phyloP scores from a whole-genome alignment of 2,329 filamentous ascomycete genomes.

The Leptographium radiaticola region DNA sequence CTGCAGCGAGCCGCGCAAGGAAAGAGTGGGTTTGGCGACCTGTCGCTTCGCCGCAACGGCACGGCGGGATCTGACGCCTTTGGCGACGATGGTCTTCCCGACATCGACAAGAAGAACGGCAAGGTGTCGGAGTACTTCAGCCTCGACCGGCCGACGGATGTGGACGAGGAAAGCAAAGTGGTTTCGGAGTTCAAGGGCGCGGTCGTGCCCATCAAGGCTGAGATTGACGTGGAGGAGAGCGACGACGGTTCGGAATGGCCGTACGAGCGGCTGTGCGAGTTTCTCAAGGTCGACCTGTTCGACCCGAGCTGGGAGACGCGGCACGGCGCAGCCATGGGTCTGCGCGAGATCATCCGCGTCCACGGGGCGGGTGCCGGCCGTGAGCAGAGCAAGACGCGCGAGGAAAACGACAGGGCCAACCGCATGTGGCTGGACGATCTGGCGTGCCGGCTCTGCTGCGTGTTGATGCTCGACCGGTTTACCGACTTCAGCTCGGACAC shows the following conservation, averaged over 20 bases:
- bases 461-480: slow-evolving; percentile 94
- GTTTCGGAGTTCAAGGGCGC: slow-evolving; percentile 92
- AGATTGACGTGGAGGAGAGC: slow-evolving; percentile 65
- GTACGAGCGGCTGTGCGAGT: slow-evolving; percentile 85
- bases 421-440: slow-evolving; percentile 84
- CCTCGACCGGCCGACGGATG: slow-evolving; percentile 61
- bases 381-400: slow-evolving; percentile 50
- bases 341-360: slow-evolving; percentile 83
- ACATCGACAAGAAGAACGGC: slow-evolving; percentile 47
- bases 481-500: slow-evolving; percentile 97
- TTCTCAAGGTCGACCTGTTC: slow-evolving; percentile 86
- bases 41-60: slow-evolving; percentile 54
- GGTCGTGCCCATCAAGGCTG: slow-evolving; percentile 67
- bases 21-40: slow-evolving; percentile 80
- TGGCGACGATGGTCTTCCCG: slow-evolving; percentile 42
- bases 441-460: slow-evolving; percentile 86
- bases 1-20: slow-evolving; percentile 74
- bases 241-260: slow-evolving; percentile 82
- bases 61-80: slow-evolving; percentile 49
- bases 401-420: slow-evolving; percentile 70
- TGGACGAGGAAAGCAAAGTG: slow-evolving; percentile 83
- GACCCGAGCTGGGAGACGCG: slow-evolving; percentile 90
- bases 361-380: slow-evolving; percentile 84
- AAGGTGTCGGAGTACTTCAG: slow-evolving; percentile 78
- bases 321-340: slow-evolving; percentile 88